phyloP scores from a whole-genome alignment of 768 basidiomycete genomes.

The Strobilomyces confusus region DNA sequence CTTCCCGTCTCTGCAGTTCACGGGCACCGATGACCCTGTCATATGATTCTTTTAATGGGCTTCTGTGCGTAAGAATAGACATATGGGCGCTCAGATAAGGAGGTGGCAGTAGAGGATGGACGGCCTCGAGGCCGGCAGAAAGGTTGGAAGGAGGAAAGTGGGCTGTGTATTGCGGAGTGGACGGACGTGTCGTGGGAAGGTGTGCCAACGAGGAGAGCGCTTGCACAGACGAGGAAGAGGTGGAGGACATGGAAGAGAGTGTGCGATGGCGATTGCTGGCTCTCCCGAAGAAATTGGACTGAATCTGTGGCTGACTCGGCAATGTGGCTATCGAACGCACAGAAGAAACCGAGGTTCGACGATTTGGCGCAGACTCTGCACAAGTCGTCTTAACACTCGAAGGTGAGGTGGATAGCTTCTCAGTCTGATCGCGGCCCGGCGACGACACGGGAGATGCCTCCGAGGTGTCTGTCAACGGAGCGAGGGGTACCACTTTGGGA shows the following conservation, averaged over 20 bases:
- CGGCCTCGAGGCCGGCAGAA: constrained; percentile 49
- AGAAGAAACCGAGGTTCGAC: constrained; percentile 57
- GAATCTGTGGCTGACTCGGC: constrained; percentile 38
- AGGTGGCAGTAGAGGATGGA: constrained; percentile 68
- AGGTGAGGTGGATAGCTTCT: constrained; percentile 30
- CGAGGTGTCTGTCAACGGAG: constrained; percentile 59
- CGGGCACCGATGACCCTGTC: constrained; percentile 64
- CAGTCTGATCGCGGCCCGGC: constrained; percentile 25
- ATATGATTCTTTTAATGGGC: constrained; percentile 65
- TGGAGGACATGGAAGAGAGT: constrained; percentile 52
- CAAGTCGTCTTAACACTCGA: constrained; percentile 37
- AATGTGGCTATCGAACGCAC: constrained; percentile 57
- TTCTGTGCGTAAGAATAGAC: constrained; percentile 60
- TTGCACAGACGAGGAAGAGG: constrained; percentile 43
- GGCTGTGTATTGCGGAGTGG: constrained; percentile 44
- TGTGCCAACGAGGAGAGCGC: constrained; percentile 56
- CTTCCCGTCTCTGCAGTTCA: constrained; percentile 29
- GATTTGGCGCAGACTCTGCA: constrained; percentile 33
- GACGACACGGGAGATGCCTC: constrained; percentile 45
- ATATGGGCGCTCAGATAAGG: constrained; percentile 71
- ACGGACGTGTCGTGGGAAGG: constrained; percentile 39
- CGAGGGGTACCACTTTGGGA: constrained; percentile 46
- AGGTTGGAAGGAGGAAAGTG: constrained; percentile 66
- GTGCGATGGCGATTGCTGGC: constrained; percentile 49
- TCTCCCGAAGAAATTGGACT: constrained; percentile 30